Evolutionary conservation across 1,284 basidiomycete species (phyloP), one percentile per base, ranked within the genome.

Genomic region (Lentinula novae-zelandiae): DNA sequence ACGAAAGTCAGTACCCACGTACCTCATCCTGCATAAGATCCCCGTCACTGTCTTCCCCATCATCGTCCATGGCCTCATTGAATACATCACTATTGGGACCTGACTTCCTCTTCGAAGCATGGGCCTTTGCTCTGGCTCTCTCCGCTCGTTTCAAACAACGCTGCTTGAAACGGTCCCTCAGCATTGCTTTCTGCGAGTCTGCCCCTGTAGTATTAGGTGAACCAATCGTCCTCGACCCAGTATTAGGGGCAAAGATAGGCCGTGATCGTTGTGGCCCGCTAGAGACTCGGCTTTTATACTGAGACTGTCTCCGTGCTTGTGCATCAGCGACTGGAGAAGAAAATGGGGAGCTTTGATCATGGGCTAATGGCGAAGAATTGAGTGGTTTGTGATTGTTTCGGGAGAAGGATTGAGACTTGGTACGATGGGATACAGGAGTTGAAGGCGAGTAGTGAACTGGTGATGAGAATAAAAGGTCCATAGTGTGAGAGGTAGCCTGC

Each of bases 81-180:
- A 77, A 73, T n/a, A 78, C 82, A 66, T 85, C 82, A 66, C 81
- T 82, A 62, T 79, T 84, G 62, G 63, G 66, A 56, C 59, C 66
- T 60, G 72, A 72, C 54, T 77, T 67, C 58, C 76, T 74, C 34
- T 72, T 68, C 8, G 72, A 72, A 15, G 68, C 72, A 2, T 87
- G 70, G 36, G 79, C 79, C 34, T 76, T 78, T 49, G 79, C 76
- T 53, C 86, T 76, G 4, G 83, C 82, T 62, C 78, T 79, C 42
- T 75, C 74, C 0, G 83, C 86, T 22, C 85, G 77, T 67, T 86
- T 82, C 48, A 85, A 69, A 69, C 86, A 89, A 46, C 80, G 77
- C 3, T 79, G 79, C 66, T 80, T 80, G 67, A 90, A 82, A n/a
- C 82, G 79, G 54, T 86, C 82, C 22, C 85, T 73, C 50, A 90